phyloP scores from a whole-genome alignment of 2,329 filamentous ascomycete species.

The Verticillium longisporum region DNA sequence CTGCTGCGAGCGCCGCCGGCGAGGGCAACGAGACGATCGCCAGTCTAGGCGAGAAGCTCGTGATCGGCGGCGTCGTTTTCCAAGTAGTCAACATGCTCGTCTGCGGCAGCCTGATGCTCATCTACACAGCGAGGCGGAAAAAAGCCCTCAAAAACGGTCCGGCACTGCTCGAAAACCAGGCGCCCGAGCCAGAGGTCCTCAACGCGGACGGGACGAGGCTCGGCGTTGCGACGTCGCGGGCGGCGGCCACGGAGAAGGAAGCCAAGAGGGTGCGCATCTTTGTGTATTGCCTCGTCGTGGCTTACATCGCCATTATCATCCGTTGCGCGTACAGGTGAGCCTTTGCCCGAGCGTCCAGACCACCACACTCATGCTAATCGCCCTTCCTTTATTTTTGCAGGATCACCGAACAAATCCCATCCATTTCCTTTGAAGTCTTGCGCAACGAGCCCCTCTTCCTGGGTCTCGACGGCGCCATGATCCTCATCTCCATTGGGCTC shows the following conservation, averaged over 20 bases:
- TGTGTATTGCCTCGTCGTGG: slow-evolving; percentile 3
- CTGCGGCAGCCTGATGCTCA: slow-evolving; percentile 11
- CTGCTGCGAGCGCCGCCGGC: slow-evolving; percentile 6
- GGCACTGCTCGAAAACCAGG: too few species aligned
- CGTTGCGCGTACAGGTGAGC: slow-evolving; percentile 11
- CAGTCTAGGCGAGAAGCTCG: slow-evolving; percentile 10
- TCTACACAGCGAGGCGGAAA: slow-evolving; percentile 3
- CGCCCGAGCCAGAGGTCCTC: not conserved
- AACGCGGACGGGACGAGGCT: not conserved
- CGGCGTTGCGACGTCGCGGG: not conserved
- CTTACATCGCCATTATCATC: slow-evolving; percentile 7
- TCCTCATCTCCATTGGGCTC: not conserved
- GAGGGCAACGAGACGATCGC: slow-evolving; percentile 1
- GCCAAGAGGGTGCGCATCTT: slow-evolving; percentile 3
- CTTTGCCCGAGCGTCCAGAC: not conserved
- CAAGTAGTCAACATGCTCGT: slow-evolving; percentile 19
- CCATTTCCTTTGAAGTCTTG: not conserved
- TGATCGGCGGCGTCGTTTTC: slow-evolving; percentile 17
- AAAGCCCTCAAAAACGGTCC: not conserved
- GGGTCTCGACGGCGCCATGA: not conserved
- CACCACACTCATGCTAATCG: not conserved
- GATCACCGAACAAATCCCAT: not conserved
- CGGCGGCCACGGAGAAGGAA: not conserved
- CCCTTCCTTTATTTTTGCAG: not conserved
- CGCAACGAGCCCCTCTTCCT: slow-evolving; percentile 1